Evolutionary conservation across 192 early-diverging fungal species (phyloP), one percentile per base, ranked within the genome.

Genomic region (Linnemannia zychae): DNA sequence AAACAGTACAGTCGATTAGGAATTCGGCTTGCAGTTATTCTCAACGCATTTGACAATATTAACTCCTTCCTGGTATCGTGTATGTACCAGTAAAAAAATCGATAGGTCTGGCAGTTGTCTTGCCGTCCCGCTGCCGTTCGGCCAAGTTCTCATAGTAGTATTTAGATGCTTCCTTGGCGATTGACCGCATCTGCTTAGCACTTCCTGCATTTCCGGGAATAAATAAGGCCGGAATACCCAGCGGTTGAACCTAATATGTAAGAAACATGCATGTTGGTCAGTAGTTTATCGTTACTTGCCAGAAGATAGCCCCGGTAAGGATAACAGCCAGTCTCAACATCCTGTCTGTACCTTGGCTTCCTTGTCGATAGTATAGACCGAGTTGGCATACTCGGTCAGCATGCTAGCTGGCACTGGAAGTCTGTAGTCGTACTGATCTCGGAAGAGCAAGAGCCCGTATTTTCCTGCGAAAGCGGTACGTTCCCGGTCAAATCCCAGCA

Each of bases 201-300:
- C 95, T 97, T 24, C 98, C 98, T 33, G 97, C 96, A 71, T 99
- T 96, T 0, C 98, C 98, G 13, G 97, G 98, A 48, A 99, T 93
- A 88, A 99, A 99, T 18, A 99, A 88, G 0, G 97, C 93, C 1
- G 98, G 98, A 44, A 97, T 92, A 48, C 96, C 94, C 24, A 88
- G 87, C 38, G 95, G 94, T 90, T 94, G 78, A 24, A 50, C 33
- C 69, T 78, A 75, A 46, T 80, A 68, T 33, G 46, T 57, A 37
- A 57, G 52, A 31, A 2, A 63, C 28, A 2, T 24, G 2, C 0
- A 24, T 31, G 40, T 6, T 3, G 72, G 12, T 63, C 40, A 20
- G 34, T 57, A 20, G 34, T 57, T 34, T 16, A 40, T 60, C 49
- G 38, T 77, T 38, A 57, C 11, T 65, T 53, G 33, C 24, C 48